phyloP scores from a whole-genome alignment of 208 protist genomes.

The Crithidia acanthocephali region DNA sequence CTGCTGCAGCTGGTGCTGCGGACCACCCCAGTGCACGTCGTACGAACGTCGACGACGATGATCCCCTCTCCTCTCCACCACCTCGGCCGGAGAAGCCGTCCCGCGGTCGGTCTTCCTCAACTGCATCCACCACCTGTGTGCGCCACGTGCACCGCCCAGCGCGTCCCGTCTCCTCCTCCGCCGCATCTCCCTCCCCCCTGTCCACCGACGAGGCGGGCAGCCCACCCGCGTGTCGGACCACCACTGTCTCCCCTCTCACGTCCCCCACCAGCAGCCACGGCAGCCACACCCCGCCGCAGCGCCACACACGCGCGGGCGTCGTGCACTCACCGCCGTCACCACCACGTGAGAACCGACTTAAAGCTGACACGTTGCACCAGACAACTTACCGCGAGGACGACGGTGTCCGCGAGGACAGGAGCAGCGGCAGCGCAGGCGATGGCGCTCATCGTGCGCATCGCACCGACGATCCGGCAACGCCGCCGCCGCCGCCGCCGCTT shows the following conservation, averaged over 20 bases:
- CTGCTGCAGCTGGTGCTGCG: no score
- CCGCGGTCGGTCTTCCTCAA: no score
- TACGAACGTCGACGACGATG: not conserved
- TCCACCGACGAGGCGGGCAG: constrained; percentile 9
- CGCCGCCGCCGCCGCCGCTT: not conserved
- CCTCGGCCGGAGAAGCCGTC: no score
- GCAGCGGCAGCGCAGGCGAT: not conserved
- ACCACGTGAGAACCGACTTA: no score
- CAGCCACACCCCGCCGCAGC: no score
- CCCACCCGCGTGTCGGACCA: constrained; percentile 27
- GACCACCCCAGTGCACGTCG: no score
- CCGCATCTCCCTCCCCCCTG: not conserved
- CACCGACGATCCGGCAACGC: not conserved
- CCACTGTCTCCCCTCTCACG: constrained; percentile 27
- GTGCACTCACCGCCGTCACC: not conserved
- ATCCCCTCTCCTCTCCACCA: constrained; percentile 4
- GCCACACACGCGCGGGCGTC: no score
- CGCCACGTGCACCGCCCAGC: constrained; percentile 4
- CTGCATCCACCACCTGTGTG: constrained; percentile 20
- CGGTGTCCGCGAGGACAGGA: no score
- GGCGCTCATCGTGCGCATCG: not conserved
- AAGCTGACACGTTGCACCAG: no score
- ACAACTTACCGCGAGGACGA: no score
- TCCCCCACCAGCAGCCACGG: constrained; percentile 7
- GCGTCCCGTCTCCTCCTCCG: not conserved